Evolutionary conservation across 2,329 filamentous ascomycete species (phyloP).

Genomic region (Ophiosphaerella korrae): DNA sequence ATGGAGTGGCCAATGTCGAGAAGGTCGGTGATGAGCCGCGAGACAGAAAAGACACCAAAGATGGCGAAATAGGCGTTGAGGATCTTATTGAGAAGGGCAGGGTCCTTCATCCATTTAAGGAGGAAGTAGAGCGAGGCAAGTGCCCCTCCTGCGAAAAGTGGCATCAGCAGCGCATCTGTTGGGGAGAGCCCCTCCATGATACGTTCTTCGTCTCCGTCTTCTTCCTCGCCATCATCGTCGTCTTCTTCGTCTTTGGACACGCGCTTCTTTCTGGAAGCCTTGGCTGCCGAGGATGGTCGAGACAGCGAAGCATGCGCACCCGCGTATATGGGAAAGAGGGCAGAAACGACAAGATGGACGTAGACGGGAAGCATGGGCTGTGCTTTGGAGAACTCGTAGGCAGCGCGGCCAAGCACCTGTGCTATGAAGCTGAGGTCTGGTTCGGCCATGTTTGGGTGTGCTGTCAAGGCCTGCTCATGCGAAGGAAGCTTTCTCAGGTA

Average conservation of each 20-base stretch:
- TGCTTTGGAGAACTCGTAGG: slow-evolving; percentile 51
- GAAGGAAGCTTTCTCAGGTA: no score
- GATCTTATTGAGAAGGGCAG: slow-evolving; percentile 79
- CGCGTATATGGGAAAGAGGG: slow-evolving; percentile 81
- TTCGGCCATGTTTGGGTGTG: slow-evolving; percentile 31
- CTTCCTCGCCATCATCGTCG: slow-evolving; percentile 55
- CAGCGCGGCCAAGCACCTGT: slow-evolving; percentile 35
- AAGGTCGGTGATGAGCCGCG: slow-evolving; percentile 73
- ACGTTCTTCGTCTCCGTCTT: slow-evolving; percentile 57
- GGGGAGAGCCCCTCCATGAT: slow-evolving; percentile 72
- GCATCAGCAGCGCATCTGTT: slow-evolving; percentile 83
- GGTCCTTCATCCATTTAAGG: slow-evolving; percentile 86
- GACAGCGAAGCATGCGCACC: slow-evolving; percentile 85
- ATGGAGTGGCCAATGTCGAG: slow-evolving; percentile 69
- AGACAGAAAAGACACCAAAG: slow-evolving; percentile 77
- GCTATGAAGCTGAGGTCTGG: slow-evolving; percentile 36
- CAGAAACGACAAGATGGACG: slow-evolving; percentile 67
- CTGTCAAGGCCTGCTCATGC: neutral
- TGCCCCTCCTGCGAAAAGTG: slow-evolving; percentile 73
- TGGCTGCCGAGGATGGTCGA: slow-evolving; percentile 78
- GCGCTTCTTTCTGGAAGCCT: slow-evolving; percentile 59
- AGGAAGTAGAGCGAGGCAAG: slow-evolving; percentile 82
- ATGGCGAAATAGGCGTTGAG: slow-evolving; percentile 82
- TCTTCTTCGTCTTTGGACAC: slow-evolving; percentile 28
- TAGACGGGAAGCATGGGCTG: slow-evolving; percentile 59